Percentiles rank a stretch among this genome's conserved stretches.
These are phyloP conservation scores for Exserohilum rostratum DNA, from an alignment of 2,329 filamentous ascomycete genomes.

Conservation along the genomic window DNA sequence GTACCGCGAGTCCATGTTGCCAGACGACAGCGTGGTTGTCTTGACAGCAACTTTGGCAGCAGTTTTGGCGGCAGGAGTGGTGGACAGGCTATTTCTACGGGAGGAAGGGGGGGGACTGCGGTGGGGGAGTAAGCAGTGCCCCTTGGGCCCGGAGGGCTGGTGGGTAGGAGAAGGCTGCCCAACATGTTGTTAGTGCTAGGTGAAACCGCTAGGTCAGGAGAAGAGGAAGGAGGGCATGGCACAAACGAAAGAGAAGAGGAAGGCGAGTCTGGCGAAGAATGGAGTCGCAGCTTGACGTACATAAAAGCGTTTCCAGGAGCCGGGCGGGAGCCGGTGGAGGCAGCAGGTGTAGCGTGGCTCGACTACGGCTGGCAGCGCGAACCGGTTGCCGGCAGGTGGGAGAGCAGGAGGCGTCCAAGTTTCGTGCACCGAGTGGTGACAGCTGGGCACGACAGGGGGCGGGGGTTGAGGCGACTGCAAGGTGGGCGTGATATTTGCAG, in stretches of 20 bases:
- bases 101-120: conserved; percentile 30
- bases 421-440: conserved; percentile 20
- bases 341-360: conserved; percentile 10
- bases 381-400: conserved; percentile 25
- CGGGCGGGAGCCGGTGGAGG: conserved; percentile 3
- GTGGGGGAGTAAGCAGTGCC: conserved; percentile 25
- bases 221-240: conserved; percentile 8
- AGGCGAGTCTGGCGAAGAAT: conserved; percentile 31
- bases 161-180: conserved; percentile 42
- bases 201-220: conserved; percentile 9
- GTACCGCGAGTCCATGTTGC: conserved; percentile 45
- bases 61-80: conserved; percentile 28
- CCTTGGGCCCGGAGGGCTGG: conserved; percentile 26
- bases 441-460: conserved; percentile 16
- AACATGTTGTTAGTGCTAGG: conserved; percentile 39
- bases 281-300: conserved; percentile 42
- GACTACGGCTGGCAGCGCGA: conserved; percentile 18
- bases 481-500: conserved; percentile 22
- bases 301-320: conserved; percentile 29
- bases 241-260: conserved; percentile 22
- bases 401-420: conserved; percentile 23
- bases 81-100: conserved; percentile 33
- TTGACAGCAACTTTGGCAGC: conserved; percentile 27
- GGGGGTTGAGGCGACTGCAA: conserved; percentile 10
- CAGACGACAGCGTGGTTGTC: no score